Conservation (phyloP, 2,329 filamentous ascomycete species). For the Aurifilum marmelostoma region DNA sequence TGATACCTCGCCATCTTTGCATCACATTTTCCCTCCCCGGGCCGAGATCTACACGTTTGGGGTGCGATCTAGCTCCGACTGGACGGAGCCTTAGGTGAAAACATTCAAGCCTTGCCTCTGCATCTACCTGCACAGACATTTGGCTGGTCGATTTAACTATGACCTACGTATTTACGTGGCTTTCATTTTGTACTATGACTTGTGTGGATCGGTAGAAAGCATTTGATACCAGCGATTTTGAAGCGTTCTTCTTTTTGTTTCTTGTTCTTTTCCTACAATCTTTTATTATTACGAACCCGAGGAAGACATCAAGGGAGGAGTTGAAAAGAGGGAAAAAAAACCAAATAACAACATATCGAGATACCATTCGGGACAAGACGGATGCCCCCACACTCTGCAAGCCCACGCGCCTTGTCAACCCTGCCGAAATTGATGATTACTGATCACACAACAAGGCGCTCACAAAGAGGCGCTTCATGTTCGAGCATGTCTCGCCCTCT, state of each 20-base stretch:
- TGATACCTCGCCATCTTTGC: constrained; percentile 26
- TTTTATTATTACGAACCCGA: neutral
- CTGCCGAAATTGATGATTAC: neutral
- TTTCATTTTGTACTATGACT: constrained; percentile 13
- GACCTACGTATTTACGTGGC: constrained; percentile 21
- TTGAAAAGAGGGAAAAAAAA: too few relatives aligned
- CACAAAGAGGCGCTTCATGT: neutral
- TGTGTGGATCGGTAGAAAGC: constrained; percentile 3
- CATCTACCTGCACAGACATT: neutral
- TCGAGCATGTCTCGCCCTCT: neutral
- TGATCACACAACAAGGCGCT: neutral
- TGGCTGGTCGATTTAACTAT: neutral
- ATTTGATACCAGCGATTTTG: constrained; percentile 16
- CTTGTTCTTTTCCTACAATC: neutral
- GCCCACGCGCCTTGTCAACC: neutral
- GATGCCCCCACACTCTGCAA: neutral
- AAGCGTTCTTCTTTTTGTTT: neutral
- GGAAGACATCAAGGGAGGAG: neutral
- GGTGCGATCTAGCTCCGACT: neutral
- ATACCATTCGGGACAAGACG: neutral
- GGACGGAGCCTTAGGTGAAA: neutral
- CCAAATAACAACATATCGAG: neutral
- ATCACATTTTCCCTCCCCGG: constrained; percentile 18
- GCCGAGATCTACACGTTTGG: constrained; percentile 13
- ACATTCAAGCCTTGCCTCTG: neutral